A percentile compares a stretch with the other conserved stretches of the same genome.
These are phyloP conservation scores for Picochlorum sp. DNA, from an alignment of 139 green algal species.

Conservation along the genomic window DNA sequence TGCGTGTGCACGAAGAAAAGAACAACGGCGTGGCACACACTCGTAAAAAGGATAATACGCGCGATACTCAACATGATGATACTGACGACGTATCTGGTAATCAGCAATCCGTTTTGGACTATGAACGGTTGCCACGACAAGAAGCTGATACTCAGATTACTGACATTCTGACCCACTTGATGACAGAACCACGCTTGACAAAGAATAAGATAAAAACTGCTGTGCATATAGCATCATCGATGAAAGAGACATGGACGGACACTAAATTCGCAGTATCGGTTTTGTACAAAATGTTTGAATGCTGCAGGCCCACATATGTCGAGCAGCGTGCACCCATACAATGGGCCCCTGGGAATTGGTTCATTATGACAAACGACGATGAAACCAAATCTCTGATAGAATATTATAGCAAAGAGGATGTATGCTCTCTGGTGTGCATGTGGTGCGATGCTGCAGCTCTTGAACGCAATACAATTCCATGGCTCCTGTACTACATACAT, in stretches of 20 bases:
- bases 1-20: too few species aligned
- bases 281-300: neutral
- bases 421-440: neutral
- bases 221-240: neutral
- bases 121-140: neutral
- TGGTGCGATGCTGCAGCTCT: neutral
- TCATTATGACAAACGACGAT: neutral
- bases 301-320: neutral
- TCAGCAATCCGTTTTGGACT: too few species aligned
- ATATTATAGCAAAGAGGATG: neutral
- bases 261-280: neutral
- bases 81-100: too few species aligned
- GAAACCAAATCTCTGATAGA: neutral
- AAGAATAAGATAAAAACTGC: conserved; percentile 6
- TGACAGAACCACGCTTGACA: neutral
- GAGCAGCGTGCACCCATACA: neutral
- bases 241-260: neutral
- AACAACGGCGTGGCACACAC: too few species aligned
- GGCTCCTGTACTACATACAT: neutral
- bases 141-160: neutral
- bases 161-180: neutral
- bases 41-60: too few species aligned
- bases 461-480: neutral
- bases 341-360: neutral
- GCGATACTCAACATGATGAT: too few species aligned